Evolutionary conservation across 2,329 filamentous ascomycete species (phyloP), one percentile per base, ranked within the genome.

Genomic region (Plenodomus tracheiphilus): DNA sequence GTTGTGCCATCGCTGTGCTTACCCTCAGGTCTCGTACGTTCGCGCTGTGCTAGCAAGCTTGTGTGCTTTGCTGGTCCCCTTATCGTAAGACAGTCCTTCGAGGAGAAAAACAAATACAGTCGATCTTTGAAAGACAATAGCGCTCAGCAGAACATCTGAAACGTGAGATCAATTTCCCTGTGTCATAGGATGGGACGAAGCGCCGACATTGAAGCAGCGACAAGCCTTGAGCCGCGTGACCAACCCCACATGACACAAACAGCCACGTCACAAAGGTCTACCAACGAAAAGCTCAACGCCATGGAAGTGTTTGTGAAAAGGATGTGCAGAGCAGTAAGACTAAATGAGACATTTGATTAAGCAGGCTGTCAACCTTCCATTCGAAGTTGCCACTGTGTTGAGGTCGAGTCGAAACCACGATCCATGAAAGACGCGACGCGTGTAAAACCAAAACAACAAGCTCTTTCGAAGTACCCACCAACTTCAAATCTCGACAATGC

Each of bases 351-450:
- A 17, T 15, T n/a, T 5, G 32, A n/a, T 5, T 15, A 6, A 30
- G 9, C 40, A n/a, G 18, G 30, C 16, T 11, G n/a, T 28, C n/a
- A 16, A 30, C 35, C 20, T 40, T 36, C 22, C 18, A 30, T 4
- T 37, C 13, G 18, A 30, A 10, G 22, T 19, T 17, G n/a, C 7
- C 30, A 25, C 40, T 48, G 40, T 49, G 54, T 53, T 57, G 54
- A 43, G 49, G 56, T 51, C 41, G 21, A 59, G 54, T 59, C 52
- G 55, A 62, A 66, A 65, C 62, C 39, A 47, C 49, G 45, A 42
- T 46, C 39, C 40, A 46, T n/a, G 39, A 36, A 22, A 20, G 40
- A 35, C 36, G 43, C 30, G 49, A 56, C 49, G 54, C 54, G 59
- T 52, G 39, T 35, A 37, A 13, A 22, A 37, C 25, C 49, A 53